Base-by-base conservation (phyloP, 257 asterid genomes). In the Striga asiatica region DNA sequence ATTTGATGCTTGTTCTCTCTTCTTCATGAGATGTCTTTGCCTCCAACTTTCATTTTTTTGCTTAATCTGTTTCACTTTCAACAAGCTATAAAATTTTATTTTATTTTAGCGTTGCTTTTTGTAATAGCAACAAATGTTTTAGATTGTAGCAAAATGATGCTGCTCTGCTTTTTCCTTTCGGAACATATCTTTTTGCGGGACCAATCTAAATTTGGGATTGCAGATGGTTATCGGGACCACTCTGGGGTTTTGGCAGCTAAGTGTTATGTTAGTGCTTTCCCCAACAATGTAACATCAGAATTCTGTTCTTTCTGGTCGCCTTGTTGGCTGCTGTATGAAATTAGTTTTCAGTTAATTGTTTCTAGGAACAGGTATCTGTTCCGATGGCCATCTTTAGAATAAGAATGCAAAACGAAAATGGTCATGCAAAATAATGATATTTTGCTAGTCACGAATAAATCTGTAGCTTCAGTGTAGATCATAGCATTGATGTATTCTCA, bases 401-500 rank as follows among this genome's bases (percentile, higher is more conserved):
- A 41, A 21, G 13, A 43, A 59, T 41, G 11, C 38, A 9, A 41
- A 32, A 29, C 5, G 28, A 35, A 29, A 62, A 32, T 21, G 50
- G 27, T 46, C 51, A 21, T 41, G 28, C 59, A 31, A 24, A 52
- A 49, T 61, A 58, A 19, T 38, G 62, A 54, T 46, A 37, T 39
- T 16, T 63, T 55, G 31, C 61, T 24, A 27, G 23, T 16, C n/a
- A 18, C 29, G 41, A 56, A 12, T 48, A 62, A 32, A 43, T 50
- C 45, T n/a, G 55, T 41, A 42, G 37, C 11, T 54, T 51, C 47
- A 31, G 23, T 13, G n/a, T 56, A 57, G 14, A 35, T 38, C 37
- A 18, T 66, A 22, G 31, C 25, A 12, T 51, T 64, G 55, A 66
- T 67, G 50, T 56, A 63, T 81, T 73, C 82, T 81, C 84, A 76